Evolutionary conservation across 2,329 filamentous ascomycete genomes (phyloP), one percentile per base, ranked within the genome.

Genomic region (Fusarium avenaceum): DNA sequence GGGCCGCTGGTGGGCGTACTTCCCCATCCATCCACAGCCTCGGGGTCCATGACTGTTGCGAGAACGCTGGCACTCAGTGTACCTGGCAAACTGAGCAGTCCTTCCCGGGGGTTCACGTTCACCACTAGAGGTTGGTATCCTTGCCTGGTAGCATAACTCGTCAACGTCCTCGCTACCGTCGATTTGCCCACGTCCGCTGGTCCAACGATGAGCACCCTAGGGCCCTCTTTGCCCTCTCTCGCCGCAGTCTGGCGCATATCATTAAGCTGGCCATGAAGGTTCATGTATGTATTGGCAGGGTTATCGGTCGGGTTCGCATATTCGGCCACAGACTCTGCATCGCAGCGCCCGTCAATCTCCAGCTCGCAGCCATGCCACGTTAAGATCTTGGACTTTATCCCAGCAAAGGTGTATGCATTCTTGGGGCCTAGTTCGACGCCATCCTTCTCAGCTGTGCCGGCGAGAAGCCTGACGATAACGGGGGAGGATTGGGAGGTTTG

Each of bases 311-410:
- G 80, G 77, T 87, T 80, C 84, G 87, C 58, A 57, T 87, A 90
- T 55, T 91, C 88, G 43, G 90, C 90, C 26, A 87, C 80, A 47
- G 80, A 81, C 65, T 87, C 84, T 56, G 82, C 78, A 45, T 86
- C 82, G 50, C 85, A 85, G 13, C 82, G 81, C 4, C 90, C 90
- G 43, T 85, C 88, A 61, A 97, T 85, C 78, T 97, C 92, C 63
- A 99, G 82, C 53, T 89, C 89, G 80, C 94, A 97, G 73, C 96
- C 95, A 75, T 95, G 89, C 91, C 93, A 97, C 50, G 94, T 97
- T 78, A 92, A 92, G 74, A 99, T 91, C 64, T 95, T 94, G 59
- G 92, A 92, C 82, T 96, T 96, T 71, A 87, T 87, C 57, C 93
- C 92, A 45, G 87, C 86, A 79, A 99, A 95, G 32, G 85, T 90